These are phyloP conservation scores for Hyphochytrium catenoides DNA, from an alignment of 352 stramenopile species.

Conservation along the genomic window DNA sequence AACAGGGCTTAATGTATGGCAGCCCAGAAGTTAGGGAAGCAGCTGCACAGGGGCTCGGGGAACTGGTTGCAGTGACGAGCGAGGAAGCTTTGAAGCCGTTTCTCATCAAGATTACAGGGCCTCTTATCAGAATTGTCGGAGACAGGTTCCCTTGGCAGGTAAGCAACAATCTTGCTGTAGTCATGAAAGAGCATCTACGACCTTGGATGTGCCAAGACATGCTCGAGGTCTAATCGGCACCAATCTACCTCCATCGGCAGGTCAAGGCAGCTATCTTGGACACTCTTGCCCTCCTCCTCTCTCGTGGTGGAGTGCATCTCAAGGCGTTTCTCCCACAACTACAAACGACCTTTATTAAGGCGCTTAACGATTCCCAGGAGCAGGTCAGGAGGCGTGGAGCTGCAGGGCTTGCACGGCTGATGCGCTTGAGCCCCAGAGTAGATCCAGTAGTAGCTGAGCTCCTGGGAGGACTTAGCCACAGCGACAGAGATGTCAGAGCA, in stretches of 20 bases:
- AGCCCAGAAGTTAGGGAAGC: conserved; percentile 55
- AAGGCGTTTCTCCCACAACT: conserved; percentile 99
- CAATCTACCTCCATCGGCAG: no score
- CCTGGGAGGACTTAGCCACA: no score
- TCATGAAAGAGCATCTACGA: no score
- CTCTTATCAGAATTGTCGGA: conserved; percentile 96
- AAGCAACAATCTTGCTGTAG: no score
- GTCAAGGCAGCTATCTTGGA: conserved; percentile 96
- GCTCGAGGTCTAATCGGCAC: no score
- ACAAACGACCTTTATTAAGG: conserved; percentile 98
- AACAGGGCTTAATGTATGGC: conserved; percentile 91
- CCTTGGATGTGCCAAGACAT: no score
- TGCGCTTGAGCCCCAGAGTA: conserved; percentile 77
- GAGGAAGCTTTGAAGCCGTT: conserved; percentile 69
- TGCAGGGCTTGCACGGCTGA: conserved; percentile 71
- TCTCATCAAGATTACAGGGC: conserved; percentile 89
- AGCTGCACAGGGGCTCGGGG: conserved; percentile 79
- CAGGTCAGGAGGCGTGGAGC: conserved; percentile 73
- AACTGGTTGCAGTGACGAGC: conserved; percentile 83
- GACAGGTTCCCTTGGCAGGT: conserved; percentile 90
- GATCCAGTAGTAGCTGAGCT: conserved; percentile 89
- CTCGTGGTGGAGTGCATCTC: conserved; percentile 83
- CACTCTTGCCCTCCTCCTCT: conserved; percentile 84
- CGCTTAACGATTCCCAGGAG: conserved; percentile 84
- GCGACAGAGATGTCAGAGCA: no score